Evolutionary conservation across 2,329 filamentous ascomycete species (phyloP).

Genomic region (Ophiobolus disseminans): DNA sequence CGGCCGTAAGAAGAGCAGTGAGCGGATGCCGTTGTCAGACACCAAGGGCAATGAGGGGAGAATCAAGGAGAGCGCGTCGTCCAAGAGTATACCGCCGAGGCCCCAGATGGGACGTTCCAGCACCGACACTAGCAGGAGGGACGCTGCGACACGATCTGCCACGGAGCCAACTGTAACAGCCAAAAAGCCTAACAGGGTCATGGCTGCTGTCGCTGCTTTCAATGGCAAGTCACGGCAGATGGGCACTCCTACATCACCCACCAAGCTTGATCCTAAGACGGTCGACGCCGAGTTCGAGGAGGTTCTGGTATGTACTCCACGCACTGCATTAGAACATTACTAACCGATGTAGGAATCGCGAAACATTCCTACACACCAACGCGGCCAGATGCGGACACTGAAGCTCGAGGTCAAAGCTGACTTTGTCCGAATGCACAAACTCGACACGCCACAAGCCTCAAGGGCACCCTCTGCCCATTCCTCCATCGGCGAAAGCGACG

Average conservation of each 20-base stretch:
- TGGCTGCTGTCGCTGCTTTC: constrained; percentile 69
- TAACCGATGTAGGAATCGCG: constrained; percentile 73
- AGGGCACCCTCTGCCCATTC: constrained; percentile 55
- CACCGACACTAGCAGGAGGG: constrained; percentile 35
- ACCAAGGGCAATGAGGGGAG: constrained; percentile 44
- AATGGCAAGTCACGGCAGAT: constrained; percentile 59
- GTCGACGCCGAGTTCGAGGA: constrained; percentile 69
- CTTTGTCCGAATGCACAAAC: constrained; percentile 89
- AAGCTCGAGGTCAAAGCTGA: constrained; percentile 92
- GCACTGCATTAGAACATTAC: constrained; percentile 14
- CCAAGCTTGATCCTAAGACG: constrained; percentile 59
- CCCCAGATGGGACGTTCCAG: constrained; percentile 35
- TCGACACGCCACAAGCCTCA: constrained; percentile 58
- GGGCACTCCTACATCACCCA: constrained; percentile 37
- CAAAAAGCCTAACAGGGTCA: constrained; percentile 61
- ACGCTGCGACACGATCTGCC: constrained; percentile 21
- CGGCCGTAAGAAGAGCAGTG: constrained; percentile 46
- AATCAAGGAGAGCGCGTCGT: constrained; percentile 29
- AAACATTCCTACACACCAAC: constrained; percentile 92
- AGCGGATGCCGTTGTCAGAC: constrained; percentile 41
- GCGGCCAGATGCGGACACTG: constrained; percentile 91
- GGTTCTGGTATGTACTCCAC: constrained; percentile 58
- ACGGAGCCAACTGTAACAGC: constrained; percentile 22
- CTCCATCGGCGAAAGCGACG: constrained; percentile 44
- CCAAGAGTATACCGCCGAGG: constrained; percentile 25